Evolutionary conservation across 306 rosid genomes (phyloP), one percentile per base, ranked within the genome.

Genomic region (Ziziphus jujuba): DNA sequence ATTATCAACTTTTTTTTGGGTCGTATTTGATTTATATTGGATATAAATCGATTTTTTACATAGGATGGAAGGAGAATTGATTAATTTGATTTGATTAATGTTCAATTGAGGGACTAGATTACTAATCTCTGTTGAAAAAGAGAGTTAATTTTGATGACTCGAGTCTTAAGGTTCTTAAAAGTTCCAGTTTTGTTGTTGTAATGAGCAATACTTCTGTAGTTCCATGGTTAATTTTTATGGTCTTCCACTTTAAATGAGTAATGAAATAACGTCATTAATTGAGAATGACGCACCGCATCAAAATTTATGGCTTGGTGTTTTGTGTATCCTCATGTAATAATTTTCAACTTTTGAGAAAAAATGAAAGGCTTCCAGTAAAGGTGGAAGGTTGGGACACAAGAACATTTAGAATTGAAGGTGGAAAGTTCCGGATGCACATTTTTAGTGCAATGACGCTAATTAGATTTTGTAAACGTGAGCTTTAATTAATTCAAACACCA

Each of bases 191-290:
- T 56, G 70, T 43, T 60, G 67, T 77, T 77, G 74, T 56, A 31
- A n/a, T 38, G 63, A 44, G 35, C 50, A 55, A 25, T 20, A n/a
- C n/a, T 40, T 51, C 33, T 4, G 4, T 28, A 59, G 36, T 19
- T 61, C 33, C 33, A 28, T 28, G 64, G 36, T 19, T 61, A 56
- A 28, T 31, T 63, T 17, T 63, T 17, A 15, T 16, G 34, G 5
- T 56, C 14, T 33, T 53, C 48, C 25, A n/a, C 28, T 36, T 72
- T 13, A 15, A 55, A 8, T 25, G 38, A 72, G 47, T 61, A 64
- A 63, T 40, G 58, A 23, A 78, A 67, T 68, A 73, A 67, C 38
- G 79, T 67, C 73, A 61, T 77, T 33, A 61, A 72, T 61, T 66
- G 61, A 57, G 64, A 67, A 62, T 67, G 70, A 56, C 65, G 59